phyloP scores from a whole-genome alignment of 78 protist genomes.

The Guillardia theta region DNA sequence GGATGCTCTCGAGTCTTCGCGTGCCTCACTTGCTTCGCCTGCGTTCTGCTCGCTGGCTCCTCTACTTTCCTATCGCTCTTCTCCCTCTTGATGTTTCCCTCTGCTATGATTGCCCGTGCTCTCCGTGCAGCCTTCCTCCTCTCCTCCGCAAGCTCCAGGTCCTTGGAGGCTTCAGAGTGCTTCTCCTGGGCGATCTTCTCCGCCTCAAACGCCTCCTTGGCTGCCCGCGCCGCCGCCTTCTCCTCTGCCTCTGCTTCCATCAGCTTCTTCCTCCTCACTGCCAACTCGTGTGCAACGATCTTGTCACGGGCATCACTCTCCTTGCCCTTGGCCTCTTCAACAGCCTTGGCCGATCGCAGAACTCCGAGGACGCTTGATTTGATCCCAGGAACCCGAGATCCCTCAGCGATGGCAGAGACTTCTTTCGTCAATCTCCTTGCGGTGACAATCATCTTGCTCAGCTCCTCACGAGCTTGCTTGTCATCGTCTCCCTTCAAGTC shows the following conservation, averaged over 20 bases:
- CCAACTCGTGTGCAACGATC: not conserved
- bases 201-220: not conserved
- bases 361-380: not conserved
- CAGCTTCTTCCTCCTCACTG: not conserved
- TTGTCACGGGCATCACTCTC: not conserved
- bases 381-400: not conserved
- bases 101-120: not conserved
- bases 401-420: not conserved
- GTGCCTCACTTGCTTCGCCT: too few species aligned
- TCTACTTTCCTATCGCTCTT: too few species aligned
- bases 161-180: not conserved
- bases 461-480: not conserved
- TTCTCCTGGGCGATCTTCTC: not conserved
- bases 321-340: not conserved
- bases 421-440: not conserved
- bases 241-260: not conserved
- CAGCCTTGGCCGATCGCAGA: not conserved
- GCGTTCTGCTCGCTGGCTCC: too few species aligned
- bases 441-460: not conserved
- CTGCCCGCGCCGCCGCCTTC: not conserved
- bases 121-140: not conserved
- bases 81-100: too few species aligned
- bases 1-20: too few species aligned
- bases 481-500: not conserved
- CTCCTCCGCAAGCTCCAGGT: not conserved